These are phyloP conservation scores for Roridomyces roridus DNA, from an alignment of 768 basidiomycete species.

Conservation along the genomic window DNA sequence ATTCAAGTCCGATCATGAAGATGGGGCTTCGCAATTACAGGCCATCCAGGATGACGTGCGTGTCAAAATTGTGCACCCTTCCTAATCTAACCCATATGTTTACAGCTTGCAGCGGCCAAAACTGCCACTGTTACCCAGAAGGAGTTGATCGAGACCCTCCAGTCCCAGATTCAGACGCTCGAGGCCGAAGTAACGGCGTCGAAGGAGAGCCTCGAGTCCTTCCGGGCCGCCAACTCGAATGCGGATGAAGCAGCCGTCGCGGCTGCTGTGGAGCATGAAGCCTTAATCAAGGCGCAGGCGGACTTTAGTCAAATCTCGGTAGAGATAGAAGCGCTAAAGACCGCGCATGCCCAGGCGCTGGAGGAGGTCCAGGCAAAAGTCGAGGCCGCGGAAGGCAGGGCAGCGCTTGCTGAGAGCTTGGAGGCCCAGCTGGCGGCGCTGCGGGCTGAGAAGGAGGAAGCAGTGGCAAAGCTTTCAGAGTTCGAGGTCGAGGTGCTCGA, in stretches of 20 bases:
- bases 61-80: slow-evolving; percentile 1
- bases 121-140: slow-evolving; percentile 45
- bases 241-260: slow-evolving; percentile 52
- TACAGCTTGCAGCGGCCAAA: slow-evolving; percentile 61
- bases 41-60: slow-evolving; percentile 59
- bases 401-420: slow-evolving; percentile 48
- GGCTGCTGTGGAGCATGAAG: slow-evolving; percentile 67
- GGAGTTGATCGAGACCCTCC: slow-evolving; percentile 53
- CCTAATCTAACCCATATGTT: not conserved
- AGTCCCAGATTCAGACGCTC: slow-evolving; percentile 55
- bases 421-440: slow-evolving; percentile 56
- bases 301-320: slow-evolving; percentile 61
- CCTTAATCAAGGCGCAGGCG: slow-evolving; percentile 65
- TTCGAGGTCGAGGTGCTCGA: slow-evolving; percentile 84
- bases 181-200: slow-evolving; percentile 56
- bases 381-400: slow-evolving; percentile 52
- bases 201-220: slow-evolving; percentile 57
- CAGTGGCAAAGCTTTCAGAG: slow-evolving; percentile 73
- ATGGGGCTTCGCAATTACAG: slow-evolving; percentile 43
- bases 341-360: slow-evolving; percentile 54
- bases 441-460: slow-evolving; percentile 74
- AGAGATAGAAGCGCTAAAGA: slow-evolving; percentile 58
- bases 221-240: slow-evolving; percentile 53
- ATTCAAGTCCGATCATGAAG: slow-evolving; percentile 37
- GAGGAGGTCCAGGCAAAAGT: slow-evolving; percentile 54